phyloP scores from a whole-genome alignment of 331 rosid species.

The Phaseolus coccineus region DNA sequence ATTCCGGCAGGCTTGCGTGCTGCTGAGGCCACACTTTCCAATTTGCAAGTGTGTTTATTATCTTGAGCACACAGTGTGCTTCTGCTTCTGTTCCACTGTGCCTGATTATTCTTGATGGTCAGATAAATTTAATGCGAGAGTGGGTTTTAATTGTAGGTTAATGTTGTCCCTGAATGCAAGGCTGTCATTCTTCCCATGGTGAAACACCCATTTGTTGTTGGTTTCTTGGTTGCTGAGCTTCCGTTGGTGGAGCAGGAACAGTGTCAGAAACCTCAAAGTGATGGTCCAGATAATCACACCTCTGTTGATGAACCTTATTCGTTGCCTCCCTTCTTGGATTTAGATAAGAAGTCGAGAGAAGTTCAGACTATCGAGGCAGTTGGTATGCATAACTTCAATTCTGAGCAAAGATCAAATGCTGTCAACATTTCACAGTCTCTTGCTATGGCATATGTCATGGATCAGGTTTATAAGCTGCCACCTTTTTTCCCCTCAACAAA shows the following conservation, averaged over 20 bases:
- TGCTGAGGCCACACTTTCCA: conserved; percentile 74
- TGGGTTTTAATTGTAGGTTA: conserved; percentile 59
- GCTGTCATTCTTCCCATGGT: conserved; percentile 94
- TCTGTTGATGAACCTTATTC: conserved; percentile 61
- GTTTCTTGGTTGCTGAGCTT: conserved; percentile 97
- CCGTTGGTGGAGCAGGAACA: conserved; percentile 62
- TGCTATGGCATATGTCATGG: conserved; percentile 96
- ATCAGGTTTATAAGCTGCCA: conserved; percentile 71
- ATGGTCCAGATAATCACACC: conserved; percentile 41
- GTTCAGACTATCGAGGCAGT: conserved; percentile 49
- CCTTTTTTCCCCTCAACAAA: not conserved
- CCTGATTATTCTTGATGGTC: conserved; percentile 22
- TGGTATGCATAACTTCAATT: conserved; percentile 58
- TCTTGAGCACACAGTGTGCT: not conserved
- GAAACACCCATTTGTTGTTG: conserved; percentile 94
- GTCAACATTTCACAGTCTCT: conserved; percentile 78
- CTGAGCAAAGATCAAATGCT: conserved; percentile 78
- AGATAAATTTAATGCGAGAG: not conserved
- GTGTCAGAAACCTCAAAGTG: conserved; percentile 51
- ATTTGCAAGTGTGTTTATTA: conserved; percentile 65
- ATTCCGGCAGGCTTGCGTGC: conserved; percentile 80
- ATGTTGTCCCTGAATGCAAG: conserved; percentile 69
- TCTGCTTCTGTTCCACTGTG: not conserved
- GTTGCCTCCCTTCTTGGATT: conserved; percentile 56
- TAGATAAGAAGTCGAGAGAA: conserved; percentile 62